Base-by-base conservation (phyloP, 495 filamentous ascomycete species). In the Aspergillus panamensis region DNA sequence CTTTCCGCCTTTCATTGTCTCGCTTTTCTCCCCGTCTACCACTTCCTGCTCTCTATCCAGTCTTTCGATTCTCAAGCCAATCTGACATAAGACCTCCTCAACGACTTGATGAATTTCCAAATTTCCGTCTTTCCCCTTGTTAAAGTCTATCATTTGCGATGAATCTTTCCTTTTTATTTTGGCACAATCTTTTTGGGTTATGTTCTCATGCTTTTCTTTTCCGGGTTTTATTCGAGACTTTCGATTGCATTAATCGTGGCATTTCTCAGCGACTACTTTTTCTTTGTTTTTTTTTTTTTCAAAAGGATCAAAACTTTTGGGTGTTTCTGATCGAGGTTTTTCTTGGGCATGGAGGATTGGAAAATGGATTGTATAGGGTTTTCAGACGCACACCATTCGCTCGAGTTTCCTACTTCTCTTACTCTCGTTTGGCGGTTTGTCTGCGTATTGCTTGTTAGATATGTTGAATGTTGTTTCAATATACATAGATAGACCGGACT, bases 261-360 rank as follows among this genome's bases (percentile, higher is more conserved):
- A 77, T 77, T 75, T 75, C 66, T 75, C 68, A 73, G 74, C 72
- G 72, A 25, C 25, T 25, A 25, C 25, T 25, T 25, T 25, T 25
- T 25, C 5, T 25, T 25, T 25, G 2, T 25, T 25, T 25, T 25
- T 25, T 64, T 60, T 59, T 58, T 59, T 66, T 55, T 42, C 39
- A 59, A 57, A 44, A 57, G 60, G 47, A 44, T 48, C 37, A 68
- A 69, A 60, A 49, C 52, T 44, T n/a, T 57, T 57, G 45, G 61
- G 59, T 62, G 61, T 64, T 64, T 17, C 3, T 32, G 35, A 45
- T 45, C 47, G 16, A 13, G n/a, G n/a, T 51, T 58, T 3, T 49
- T 62, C 55, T 59, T 40, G 51, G 51, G 55, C 29, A 62, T 51
- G 56, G 51, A 61, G 53, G 63, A 64, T 62, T 58, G 57, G 63